phyloP scores from a whole-genome alignment of 371 early-diverging fungal genomes.

The Mortierella sp. region DNA sequence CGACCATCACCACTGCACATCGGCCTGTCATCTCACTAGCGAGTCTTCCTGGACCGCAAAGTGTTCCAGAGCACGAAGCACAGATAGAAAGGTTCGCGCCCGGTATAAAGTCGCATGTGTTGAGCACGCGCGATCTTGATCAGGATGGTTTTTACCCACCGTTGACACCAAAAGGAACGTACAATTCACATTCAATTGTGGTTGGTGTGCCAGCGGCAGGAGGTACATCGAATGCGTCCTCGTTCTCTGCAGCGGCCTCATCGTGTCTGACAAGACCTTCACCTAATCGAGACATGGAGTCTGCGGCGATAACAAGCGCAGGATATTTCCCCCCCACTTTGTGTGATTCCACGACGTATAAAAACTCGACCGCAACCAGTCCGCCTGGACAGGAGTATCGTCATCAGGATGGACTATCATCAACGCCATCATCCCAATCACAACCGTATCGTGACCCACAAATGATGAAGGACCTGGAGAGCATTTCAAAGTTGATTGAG shows the following conservation, averaged over 20 bases:
- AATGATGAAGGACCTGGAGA: constrained; percentile 30
- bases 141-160: constrained; percentile 25
- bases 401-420: neutral
- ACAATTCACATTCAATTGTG: constrained; percentile 21
- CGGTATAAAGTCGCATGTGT: constrained; percentile 15
- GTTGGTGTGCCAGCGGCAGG: constrained; percentile 20
- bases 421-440: neutral
- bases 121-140: constrained; percentile 9
- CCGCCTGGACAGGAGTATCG: neutral
- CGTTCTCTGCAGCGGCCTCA: constrained; percentile 18
- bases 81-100: constrained; percentile 29
- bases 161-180: constrained; percentile 15
- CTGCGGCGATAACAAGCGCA: neutral
- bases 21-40: too few species aligned
- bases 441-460: constrained; percentile 21
- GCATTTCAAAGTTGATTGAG: constrained; percentile 34
- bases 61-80: constrained; percentile 44
- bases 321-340: too few species aligned
- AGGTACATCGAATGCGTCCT: constrained; percentile 4
- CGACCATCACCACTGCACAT: neutral
- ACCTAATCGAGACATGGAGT: neutral
- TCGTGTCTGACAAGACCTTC: neutral
- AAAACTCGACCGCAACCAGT: too few species aligned
- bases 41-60: constrained; percentile 19
- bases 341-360: too few species aligned